Percentiles rank a stretch among this genome's conserved stretches.
phyloP scores from a whole-genome alignment of 2,329 filamentous ascomycete genomes.

The Apiospora koreana region DNA sequence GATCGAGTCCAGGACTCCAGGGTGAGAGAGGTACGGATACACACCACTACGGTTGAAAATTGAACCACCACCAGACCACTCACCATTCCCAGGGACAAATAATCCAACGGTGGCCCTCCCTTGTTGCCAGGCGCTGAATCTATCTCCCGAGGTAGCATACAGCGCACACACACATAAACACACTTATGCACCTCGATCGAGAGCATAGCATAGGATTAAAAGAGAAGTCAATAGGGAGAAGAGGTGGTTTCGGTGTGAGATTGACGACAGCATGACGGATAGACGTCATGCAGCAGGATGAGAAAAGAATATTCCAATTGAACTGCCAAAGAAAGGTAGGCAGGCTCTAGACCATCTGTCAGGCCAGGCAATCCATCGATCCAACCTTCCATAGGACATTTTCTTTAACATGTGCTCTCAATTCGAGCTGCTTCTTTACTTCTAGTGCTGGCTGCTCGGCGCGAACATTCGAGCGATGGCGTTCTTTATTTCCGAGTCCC shows the following conservation, averaged over 20 bases:
- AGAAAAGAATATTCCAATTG: not conserved
- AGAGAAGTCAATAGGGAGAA: not conserved
- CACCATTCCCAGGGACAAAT: not conserved
- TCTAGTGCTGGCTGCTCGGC: not conserved
- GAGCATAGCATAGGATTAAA: not conserved
- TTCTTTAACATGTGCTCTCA: not conserved
- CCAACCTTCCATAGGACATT: not conserved
- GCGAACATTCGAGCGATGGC: not conserved
- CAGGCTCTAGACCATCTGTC: not conserved
- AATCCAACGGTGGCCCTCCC: not conserved
- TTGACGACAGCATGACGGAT: constrained; percentile 6
- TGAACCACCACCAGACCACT: not conserved
- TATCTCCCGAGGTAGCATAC: not conserved
- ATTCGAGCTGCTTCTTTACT: not conserved
- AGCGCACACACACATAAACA: not conserved
- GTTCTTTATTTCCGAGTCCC: not conserved
- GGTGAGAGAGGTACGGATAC: not conserved
- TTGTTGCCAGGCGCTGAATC: not conserved
- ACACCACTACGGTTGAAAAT: not conserved
- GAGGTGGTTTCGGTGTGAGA: not conserved
- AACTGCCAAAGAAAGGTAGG: not conserved
- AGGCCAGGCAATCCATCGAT: not conserved
- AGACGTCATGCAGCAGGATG: not conserved
- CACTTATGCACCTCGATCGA: not conserved
- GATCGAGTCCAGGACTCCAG: not conserved